These are phyloP conservation scores for Mycena maculata DNA, from an alignment of 768 basidiomycete species.

Conservation along the genomic window DNA sequence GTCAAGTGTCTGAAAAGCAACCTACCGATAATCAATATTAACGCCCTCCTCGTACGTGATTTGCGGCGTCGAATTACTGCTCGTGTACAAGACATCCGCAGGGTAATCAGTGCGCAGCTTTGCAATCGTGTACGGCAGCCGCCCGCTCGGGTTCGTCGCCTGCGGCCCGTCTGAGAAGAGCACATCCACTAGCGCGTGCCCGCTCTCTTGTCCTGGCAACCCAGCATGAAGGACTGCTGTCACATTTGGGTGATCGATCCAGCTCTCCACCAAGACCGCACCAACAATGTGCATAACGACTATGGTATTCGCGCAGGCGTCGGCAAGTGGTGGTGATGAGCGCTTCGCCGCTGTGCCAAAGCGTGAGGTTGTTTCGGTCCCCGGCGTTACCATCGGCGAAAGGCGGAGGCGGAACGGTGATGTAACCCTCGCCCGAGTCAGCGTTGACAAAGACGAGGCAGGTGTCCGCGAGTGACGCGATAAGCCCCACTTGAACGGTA, in stretches of 20 bases:
- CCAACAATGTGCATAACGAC: slow-evolving; percentile 74
- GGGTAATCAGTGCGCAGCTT: slow-evolving; percentile 64
- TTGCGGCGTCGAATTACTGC: slow-evolving; percentile 4
- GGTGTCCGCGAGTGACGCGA: slow-evolving; percentile 41
- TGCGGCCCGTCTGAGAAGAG: slow-evolving; percentile 60
- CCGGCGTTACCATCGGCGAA: slow-evolving; percentile 38
- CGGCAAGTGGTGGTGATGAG: slow-evolving; percentile 60
- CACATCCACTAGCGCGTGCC: slow-evolving; percentile 67
- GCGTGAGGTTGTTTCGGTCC: slow-evolving; percentile 50
- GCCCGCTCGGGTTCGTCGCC: slow-evolving; percentile 60
- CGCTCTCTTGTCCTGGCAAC: slow-evolving; percentile 69
- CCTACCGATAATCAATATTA: slow-evolving; percentile 48
- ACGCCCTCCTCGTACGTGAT: slow-evolving; percentile 29
- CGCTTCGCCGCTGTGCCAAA: slow-evolving; percentile 54
- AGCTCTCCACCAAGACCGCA: slow-evolving; percentile 64
- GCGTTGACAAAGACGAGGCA: slow-evolving; percentile 46
- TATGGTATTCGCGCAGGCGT: slow-evolving; percentile 66
- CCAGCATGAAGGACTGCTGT: slow-evolving; percentile 55
- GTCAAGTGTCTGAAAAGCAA: background rate
- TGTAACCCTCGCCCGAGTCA: slow-evolving; percentile 58
- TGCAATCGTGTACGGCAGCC: slow-evolving; percentile 66
- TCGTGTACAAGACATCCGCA: slow-evolving; percentile 22
- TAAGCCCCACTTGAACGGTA: slow-evolving; percentile 34
- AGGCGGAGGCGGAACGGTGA: slow-evolving; percentile 45
- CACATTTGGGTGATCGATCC: slow-evolving; percentile 73